Conservation (phyloP, 768 basidiomycete genomes). For the Chalciporus pseudorubinellus region DNA sequence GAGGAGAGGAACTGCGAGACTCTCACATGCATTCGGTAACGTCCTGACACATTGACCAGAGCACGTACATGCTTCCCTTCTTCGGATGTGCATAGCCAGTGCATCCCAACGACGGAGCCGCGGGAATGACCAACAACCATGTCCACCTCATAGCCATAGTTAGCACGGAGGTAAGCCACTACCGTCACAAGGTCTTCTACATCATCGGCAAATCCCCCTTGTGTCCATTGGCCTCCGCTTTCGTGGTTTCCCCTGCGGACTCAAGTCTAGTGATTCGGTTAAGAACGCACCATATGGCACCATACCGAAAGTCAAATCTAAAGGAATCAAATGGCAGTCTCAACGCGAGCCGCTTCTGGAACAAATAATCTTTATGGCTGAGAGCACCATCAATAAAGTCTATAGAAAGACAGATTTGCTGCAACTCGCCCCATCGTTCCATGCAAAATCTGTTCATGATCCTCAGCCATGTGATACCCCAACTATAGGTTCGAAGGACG, state of each 20-base stretch:
- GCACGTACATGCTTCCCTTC: constrained; percentile 55
- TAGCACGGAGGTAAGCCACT: constrained; percentile 54
- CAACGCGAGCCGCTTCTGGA: constrained; percentile 67
- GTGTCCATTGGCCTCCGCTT: constrained; percentile 62
- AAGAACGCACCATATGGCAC: not conserved
- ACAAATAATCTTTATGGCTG: constrained; percentile 86
- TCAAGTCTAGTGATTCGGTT: constrained; percentile 4
- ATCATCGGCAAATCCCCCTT: constrained; percentile 59
- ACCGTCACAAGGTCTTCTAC: constrained; percentile 65
- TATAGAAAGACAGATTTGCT: not conserved
- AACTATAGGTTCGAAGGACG: constrained; percentile 7
- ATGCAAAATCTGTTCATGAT: constrained; percentile 62
- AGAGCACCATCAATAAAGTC: not conserved
- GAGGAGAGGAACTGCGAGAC: not conserved
- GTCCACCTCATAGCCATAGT: constrained; percentile 66
- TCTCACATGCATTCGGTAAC: constrained; percentile 78
- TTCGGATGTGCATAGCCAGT: constrained; percentile 65
- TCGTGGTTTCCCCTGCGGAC: constrained; percentile 69
- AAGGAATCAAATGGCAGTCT: constrained; percentile 75
- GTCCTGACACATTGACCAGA: constrained; percentile 72
- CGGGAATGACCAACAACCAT: constrained; percentile 78
- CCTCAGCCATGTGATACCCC: constrained; percentile 9
- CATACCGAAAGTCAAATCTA: constrained; percentile 83
- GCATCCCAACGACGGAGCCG: constrained; percentile 63
- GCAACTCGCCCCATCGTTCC: constrained; percentile 69